A percentile compares a stretch with the other conserved stretches of the same genome.
phyloP scores from a whole-genome alignment of 139 green algal genomes.

The Chlamydomonas sp. region DNA sequence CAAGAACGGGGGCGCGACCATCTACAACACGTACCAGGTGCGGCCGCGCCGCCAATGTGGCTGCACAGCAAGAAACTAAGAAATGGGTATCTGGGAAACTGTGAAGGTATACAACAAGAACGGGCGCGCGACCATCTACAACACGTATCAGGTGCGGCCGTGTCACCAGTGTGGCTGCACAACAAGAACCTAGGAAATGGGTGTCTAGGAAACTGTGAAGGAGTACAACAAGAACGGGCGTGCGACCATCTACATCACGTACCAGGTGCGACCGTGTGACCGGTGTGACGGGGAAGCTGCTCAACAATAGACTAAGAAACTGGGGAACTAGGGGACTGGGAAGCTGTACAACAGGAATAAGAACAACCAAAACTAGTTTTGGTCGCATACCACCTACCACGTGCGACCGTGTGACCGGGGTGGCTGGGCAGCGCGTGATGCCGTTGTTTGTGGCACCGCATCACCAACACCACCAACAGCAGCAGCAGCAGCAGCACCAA shows the following conservation, averaged over 20 bases:
- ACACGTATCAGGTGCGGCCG: conserved; percentile 63
- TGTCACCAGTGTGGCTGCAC: background rate
- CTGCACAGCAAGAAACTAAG: no score
- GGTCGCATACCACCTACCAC: conserved; percentile 82
- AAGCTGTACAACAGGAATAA: conserved; percentile 59
- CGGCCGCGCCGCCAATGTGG: background rate
- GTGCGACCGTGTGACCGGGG: conserved; percentile 5
- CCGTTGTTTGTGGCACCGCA: no score
- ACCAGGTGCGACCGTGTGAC: conserved; percentile 39
- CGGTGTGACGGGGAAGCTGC: no score
- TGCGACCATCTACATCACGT: conserved; percentile 70
- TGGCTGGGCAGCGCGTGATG: no score
- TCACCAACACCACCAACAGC: no score
- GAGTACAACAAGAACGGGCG: conserved; percentile 53
- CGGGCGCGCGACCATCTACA: conserved; percentile 50
- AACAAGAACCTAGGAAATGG: no score
- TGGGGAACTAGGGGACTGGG: no score
- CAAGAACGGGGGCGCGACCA: conserved; percentile 27
- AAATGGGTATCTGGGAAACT: no score
- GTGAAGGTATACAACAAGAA: conserved; percentile 62
- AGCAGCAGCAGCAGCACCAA: no score
- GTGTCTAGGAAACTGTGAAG: no score
- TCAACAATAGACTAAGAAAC: no score
- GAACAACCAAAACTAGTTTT: no score
- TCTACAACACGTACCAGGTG: conserved; percentile 78